Evolutionary conservation across 768 basidiomycete genomes (phyloP).

Genomic region (Cantharellus anzutake): DNA sequence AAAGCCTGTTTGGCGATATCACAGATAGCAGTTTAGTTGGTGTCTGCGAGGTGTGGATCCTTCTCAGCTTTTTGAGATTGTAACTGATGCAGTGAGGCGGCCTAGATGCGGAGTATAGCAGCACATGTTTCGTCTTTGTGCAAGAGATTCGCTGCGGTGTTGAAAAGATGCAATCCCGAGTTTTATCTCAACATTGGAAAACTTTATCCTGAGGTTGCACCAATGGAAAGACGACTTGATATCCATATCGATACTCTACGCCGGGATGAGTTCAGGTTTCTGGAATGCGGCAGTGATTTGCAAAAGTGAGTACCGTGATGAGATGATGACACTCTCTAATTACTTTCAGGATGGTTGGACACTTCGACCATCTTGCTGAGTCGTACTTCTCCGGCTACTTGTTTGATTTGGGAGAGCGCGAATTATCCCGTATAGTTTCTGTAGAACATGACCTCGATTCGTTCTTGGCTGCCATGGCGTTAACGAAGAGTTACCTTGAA

Average conservation of each 20-base stretch:
- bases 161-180: conserved; percentile 63
- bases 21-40: conserved; percentile 71
- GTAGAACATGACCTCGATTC: conserved; percentile 89
- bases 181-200: conserved; percentile 75
- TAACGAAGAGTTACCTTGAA: conserved; percentile 74
- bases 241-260: conserved; percentile 74
- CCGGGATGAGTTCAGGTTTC: conserved; percentile 79
- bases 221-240: conserved; percentile 82
- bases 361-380: conserved; percentile 83
- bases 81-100: background rate
- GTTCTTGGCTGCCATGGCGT: conserved; percentile 78
- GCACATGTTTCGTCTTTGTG: conserved; percentile 65
- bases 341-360: conserved; percentile 56
- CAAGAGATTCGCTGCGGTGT: conserved; percentile 74
- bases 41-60: conserved; percentile 63
- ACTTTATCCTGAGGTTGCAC: conserved; percentile 64
- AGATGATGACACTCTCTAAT: background rate
- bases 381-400: conserved; percentile 69
- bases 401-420: conserved; percentile 78
- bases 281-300: conserved; percentile 84
- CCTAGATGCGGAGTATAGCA: conserved; percentile 67
- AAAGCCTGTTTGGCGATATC: conserved; percentile 61
- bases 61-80: background rate
- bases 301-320: conserved; percentile 38
- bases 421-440: conserved; percentile 60